phyloP scores from a whole-genome alignment of 495 filamentous ascomycete species.

The Aspergillus cavernicola region DNA sequence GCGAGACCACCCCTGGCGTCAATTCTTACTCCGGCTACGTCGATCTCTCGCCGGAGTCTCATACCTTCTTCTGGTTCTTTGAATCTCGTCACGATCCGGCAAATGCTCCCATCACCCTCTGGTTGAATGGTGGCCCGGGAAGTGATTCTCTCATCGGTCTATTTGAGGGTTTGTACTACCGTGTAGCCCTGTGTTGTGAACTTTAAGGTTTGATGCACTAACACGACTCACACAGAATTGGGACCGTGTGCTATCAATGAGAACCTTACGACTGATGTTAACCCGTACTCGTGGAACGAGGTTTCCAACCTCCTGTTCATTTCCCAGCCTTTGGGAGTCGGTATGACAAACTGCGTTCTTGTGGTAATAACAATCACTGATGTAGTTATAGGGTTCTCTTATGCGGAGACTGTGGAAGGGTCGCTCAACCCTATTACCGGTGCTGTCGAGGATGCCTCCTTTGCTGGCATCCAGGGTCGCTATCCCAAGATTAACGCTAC shows the following conservation, averaged over 20 bases:
- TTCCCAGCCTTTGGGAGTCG: conserved; percentile 62
- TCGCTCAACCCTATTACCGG: conserved; percentile 46
- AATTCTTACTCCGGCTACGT: conserved; percentile 48
- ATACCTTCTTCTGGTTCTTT: conserved; percentile 53
- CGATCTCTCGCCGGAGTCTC: conserved; percentile 36
- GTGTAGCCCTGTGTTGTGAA: neutral
- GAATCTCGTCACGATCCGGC: conserved; percentile 46
- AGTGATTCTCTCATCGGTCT: conserved; percentile 65
- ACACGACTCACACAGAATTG: conserved; percentile 38
- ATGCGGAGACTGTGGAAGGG: conserved; percentile 37
- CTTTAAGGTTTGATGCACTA: conserved; percentile 4
- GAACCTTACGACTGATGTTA: conserved; percentile 48
- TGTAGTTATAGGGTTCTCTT: conserved; percentile 49
- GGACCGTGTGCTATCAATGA: conserved; percentile 56
- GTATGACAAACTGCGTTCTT: conserved; percentile 13
- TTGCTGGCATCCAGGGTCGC: conserved; percentile 42
- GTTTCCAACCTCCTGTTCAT: conserved; percentile 73
- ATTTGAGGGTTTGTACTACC: conserved; percentile 52
- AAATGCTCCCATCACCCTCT: conserved; percentile 48
- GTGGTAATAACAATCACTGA: neutral
- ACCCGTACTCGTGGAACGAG: conserved; percentile 68
- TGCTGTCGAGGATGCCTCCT: conserved; percentile 37
- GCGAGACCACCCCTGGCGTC: conserved; percentile 48
- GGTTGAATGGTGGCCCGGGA: conserved; percentile 55
- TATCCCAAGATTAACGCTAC: conserved; percentile 47